Evolutionary conservation across 768 basidiomycete genomes (phyloP), one percentile per base, ranked within the genome.

Genomic region (Termitomyces sp.): DNA sequence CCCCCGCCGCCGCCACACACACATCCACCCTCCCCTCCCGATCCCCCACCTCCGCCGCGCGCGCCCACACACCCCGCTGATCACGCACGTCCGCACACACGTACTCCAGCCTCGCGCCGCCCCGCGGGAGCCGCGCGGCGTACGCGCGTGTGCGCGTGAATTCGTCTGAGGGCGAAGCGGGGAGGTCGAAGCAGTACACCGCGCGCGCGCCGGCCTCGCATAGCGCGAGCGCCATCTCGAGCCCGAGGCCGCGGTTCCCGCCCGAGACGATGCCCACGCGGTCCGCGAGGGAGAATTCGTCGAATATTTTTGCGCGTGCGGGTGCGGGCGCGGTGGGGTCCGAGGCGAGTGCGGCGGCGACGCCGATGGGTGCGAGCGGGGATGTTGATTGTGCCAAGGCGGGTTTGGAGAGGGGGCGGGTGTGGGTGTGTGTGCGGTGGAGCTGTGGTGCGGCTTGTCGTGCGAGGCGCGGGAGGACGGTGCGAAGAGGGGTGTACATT

Each of bases 211-310:
- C 90, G 14, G 83, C 86, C 73, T 92, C 91, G 46, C 81, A 81
- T 44, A 92, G 73, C 4, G 85, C 83, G 56, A 91, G 73, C 38
- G 88, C 88, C 86, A 89, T 87, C 74, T 93, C 91, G n/a, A 93
- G 82, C 3, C 91, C 91, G 16, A 93, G 80, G 0, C 91, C 87
- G 35, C 86, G 73, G 61, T 86, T 83, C 0, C 79, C 86, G 5
- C 87, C 87, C 0, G 86, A 83, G 32, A 88, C 83, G 46, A 88
- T 75, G 9, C 77, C 83, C 4, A 87, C 84, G 2, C 83, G 79
- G 57, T 81, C 82, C 13, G 71, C 74, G 40, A 87, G 76, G 1
- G 80, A 78, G 70, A 84, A 87, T 62, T 86, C 83, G 50, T 80
- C 79, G 64, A 83, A 80, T 23, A 87, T 79, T 66, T 82, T 84